Evolutionary conservation across 1,139 yeast genomes (phyloP).

Genomic region (Debaryomyces sp.): DNA sequence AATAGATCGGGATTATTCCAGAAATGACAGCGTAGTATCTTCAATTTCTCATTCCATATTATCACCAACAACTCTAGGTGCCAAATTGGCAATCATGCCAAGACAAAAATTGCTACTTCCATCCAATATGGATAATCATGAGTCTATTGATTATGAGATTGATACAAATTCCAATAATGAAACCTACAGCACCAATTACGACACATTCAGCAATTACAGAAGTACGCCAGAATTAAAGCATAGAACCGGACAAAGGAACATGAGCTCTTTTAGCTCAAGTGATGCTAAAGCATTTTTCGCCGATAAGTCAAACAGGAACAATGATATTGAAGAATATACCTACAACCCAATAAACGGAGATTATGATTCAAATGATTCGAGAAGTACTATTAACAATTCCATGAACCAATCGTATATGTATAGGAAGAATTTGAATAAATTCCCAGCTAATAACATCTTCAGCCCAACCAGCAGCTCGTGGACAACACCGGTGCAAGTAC

Average conservation of each 20-base stretch:
- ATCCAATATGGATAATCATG: constrained; percentile 9
- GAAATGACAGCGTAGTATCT: constrained; percentile 20
- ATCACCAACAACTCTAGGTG: constrained; percentile 44
- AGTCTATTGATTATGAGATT: constrained; percentile 24
- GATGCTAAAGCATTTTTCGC: constrained; percentile 20
- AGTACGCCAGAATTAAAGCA: constrained; percentile 8
- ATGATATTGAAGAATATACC: constrained; percentile 21
- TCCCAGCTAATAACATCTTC: constrained; percentile 1
- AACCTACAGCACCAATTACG: constrained; percentile 4
- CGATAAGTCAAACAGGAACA: constrained; percentile 10
- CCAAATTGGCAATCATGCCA: constrained; percentile 35
- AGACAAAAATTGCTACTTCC: constrained; percentile 29
- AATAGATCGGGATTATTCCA: constrained; percentile 13
- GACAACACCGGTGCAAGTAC: constrained; percentile 33
- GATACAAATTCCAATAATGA: constrained; percentile 19
- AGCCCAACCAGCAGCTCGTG: constrained; percentile 8
- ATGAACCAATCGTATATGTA: constrained; percentile 21
- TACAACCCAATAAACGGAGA: constrained; percentile 24
- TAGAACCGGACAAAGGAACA: constrained; percentile 12
- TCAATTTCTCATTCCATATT: constrained; percentile 23
- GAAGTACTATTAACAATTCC: constrained; percentile 8
- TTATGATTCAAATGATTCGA: constrained; percentile 17
- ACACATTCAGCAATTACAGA: constrained; percentile 1
- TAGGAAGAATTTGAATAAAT: constrained; percentile 12
- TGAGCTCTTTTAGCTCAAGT: constrained; percentile 24